Evolutionary conservation across 345 rosid genomes (phyloP), one percentile per base, ranked within the genome.

Genomic region (Corchorus olitorius): DNA sequence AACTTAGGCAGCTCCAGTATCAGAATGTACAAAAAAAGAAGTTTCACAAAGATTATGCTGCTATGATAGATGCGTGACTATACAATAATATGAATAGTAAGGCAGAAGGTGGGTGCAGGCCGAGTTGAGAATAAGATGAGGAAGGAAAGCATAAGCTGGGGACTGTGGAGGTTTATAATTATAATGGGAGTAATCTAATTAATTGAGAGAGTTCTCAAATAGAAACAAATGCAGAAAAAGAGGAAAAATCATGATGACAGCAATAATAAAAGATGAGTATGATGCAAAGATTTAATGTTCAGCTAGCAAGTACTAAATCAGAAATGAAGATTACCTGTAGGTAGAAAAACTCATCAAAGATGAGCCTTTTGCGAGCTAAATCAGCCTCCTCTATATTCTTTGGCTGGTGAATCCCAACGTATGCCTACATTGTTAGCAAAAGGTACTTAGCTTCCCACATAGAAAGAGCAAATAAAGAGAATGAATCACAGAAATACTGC

Each of bases 301-400:
- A 33, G n/a, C 65, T 27, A 50, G 35, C 19, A 48, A 61, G 49
- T 17, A 76, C 43, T 15, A 35, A 62, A 54, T 63, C 15, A 55
- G 6, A 63, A 69, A 63, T 34, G 27, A 75, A 60, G 20, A 80
- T 80, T 78, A 95, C 99, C 98, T 93, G 99, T 75, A 95, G 82
- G 80, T 93, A 93, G 87, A 95, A 92, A 84, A 95, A 95, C 78
- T 93, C 99, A 55, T 93, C 98, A 70, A 93, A 95, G 80, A 93
- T 88, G 72, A 93, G 88, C 78, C 99, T 89, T 87, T 89, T 95
- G 80, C 97, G 98, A 87, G 99, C 96, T 81, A 86, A 85, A 86
- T 93, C 96, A 72, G 98, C 96, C 81, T 95, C 98, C 43, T 81
- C 93, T 65, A 84, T 81, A 82, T 75, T 91, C 82, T 87, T 90